phyloP scores from a whole-genome alignment of 805 yeast species.

The Candida manassasensis region DNA sequence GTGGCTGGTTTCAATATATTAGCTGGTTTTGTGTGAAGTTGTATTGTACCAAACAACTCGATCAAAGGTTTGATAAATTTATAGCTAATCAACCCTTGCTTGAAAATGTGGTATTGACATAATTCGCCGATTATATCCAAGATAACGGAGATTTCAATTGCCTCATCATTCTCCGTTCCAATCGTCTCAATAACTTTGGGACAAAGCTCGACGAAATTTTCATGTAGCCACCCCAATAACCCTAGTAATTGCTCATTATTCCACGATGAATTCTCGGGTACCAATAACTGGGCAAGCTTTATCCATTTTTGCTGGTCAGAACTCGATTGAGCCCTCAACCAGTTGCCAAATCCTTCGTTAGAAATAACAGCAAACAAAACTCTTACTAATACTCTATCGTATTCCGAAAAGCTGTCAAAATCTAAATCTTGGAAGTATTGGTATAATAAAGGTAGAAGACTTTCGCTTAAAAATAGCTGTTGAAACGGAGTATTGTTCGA shows the following conservation, averaged over 20 bases:
- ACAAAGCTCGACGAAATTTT: constrained; percentile 19
- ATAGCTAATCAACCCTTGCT: constrained; percentile 39
- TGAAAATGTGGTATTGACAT: constrained; percentile 35
- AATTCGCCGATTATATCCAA: constrained; percentile 42
- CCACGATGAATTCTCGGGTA: constrained; percentile 40
- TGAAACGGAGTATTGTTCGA: constrained; percentile 6
- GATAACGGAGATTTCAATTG: constrained; percentile 15
- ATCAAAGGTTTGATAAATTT: constrained; percentile 31
- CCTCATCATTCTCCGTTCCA: constrained; percentile 13
- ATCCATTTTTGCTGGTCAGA: constrained; percentile 13
- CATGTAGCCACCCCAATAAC: constrained; percentile 39
- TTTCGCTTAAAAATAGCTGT: constrained; percentile 9
- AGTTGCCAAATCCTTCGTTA: constrained; percentile 30
- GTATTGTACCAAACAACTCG: constrained; percentile 35
- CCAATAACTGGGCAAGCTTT: constrained; percentile 27
- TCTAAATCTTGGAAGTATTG: constrained; percentile 13
- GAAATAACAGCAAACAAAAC: constrained; percentile 17
- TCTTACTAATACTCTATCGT: constrained; percentile 16
- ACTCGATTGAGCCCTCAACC: constrained; percentile 9
- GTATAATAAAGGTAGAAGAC: constrained; percentile 6
- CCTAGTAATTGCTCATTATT: constrained; percentile 30
- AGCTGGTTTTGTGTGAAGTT: constrained; percentile 33
- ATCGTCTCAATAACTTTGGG: constrained; percentile 11
- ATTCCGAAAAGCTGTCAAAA: constrained; percentile 8
- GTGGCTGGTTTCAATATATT: constrained; percentile 22